A percentile compares a stretch with the other conserved stretches of the same genome.
phyloP scores from a whole-genome alignment of 2,329 filamentous ascomycete species.

The Magnaporthales sp. region DNA sequence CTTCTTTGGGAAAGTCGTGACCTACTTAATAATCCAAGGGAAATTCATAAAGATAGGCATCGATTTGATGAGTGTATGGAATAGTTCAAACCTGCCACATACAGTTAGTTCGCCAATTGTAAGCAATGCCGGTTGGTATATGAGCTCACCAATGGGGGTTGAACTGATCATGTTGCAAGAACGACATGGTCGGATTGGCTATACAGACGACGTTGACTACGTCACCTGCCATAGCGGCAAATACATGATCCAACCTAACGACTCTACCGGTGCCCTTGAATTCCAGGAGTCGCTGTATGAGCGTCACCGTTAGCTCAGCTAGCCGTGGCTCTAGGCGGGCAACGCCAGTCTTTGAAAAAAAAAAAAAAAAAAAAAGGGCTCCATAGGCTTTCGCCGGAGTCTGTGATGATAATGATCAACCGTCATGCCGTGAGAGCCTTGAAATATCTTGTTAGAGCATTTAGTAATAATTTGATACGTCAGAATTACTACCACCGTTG shows the following conservation, averaged over 20 bases:
- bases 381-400: not conserved
- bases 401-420: not conserved
- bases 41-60: constrained; percentile 1
- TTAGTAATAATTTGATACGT: no score
- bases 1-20: no score
- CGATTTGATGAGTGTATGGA: not conserved
- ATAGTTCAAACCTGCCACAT: not conserved
- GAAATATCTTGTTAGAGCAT: no score
- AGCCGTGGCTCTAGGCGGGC: not conserved
- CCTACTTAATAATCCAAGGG: not conserved
- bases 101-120: no score
- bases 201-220: not conserved
- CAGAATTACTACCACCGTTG: constrained; percentile 3
- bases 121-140: no score
- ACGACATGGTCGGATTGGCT: not conserved
- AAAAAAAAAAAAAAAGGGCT: no score
- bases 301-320: not conserved
- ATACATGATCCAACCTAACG: not conserved
- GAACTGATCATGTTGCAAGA: not conserved
- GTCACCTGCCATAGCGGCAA: not conserved
- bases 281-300: not conserved
- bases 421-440: constrained; percentile 2
- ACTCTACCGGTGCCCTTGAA: not conserved
- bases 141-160: not conserved
- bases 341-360: not conserved